Evolutionary conservation across 1,284 basidiomycete genomes (phyloP), one percentile per base, ranked within the genome.

Genomic region (Termitomyces sp.): DNA sequence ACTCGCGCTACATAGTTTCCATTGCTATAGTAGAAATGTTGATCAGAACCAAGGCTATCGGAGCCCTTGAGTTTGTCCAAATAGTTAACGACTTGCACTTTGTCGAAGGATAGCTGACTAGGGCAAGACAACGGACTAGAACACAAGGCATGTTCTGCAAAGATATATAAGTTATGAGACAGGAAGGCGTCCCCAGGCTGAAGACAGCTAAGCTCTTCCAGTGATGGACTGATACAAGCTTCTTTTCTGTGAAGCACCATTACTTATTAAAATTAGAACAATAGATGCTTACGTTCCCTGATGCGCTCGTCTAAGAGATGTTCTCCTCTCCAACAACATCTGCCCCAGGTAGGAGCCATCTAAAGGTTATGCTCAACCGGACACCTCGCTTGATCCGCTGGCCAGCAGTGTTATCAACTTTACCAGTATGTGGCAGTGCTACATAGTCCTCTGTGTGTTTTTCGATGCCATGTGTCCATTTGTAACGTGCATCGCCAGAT

Each of bases 261-360:
- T n/a, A n/a, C n/a, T n/a, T n/a, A 24, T 24, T 24, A 5, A 24
- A 24, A 3, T 24, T 24, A 5, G 24, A 2, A 24, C 3, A 5
- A 24, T 12, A n/a, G 1, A 34, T 38, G n/a, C 33, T 17, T 21
- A 10, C 9, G 1, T 12, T 41, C 1, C 28, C 8, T 39, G 36
- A 41, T 31, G 38, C 17, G 17, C 39, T 33, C 21, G 33, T 42
- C 28, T 54, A 53, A 44, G 33, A 46, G 42, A 48, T 46, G 49
- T 42, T 15, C 2, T 62, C 64, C 21, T 64, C 70, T 39, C 88
- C 88, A 13, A 92, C 82, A 30, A 89, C 67, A 56, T 92, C 86
- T 43, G 88, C 90, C 0, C 88, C 88, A 19, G 84, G 82, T 10
- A 90, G 74, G 48, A 92, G 64, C 86, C 89, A 89, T 43, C 90